Conservation (phyloP, 371 early-diverging fungal species). For the Mucor racemosus region DNA sequence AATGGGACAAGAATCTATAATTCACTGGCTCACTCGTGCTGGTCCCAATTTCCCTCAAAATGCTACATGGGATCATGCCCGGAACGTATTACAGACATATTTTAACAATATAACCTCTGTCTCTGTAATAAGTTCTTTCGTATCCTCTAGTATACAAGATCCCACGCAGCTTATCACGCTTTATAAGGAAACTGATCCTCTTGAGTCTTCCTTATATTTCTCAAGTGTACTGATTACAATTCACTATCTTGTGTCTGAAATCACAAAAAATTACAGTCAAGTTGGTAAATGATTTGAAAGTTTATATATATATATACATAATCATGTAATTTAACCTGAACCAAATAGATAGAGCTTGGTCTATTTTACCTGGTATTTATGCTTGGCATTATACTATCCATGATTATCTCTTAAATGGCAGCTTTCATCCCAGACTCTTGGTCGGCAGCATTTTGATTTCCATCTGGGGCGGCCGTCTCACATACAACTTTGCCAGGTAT, state of each 20-base stretch:
- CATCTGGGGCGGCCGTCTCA: slow-evolving; percentile 82
- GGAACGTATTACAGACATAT: not conserved
- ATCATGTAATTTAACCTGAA: not conserved
- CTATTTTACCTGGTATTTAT: slow-evolving; percentile 70
- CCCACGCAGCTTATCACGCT: not conserved
- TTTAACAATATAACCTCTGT: slow-evolving; percentile 8
- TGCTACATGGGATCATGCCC: slow-evolving; percentile 26
- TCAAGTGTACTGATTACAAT: slow-evolving; percentile 18
- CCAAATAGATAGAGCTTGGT: slow-evolving; percentile 67
- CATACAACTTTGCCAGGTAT: slow-evolving; percentile 76
- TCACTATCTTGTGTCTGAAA: slow-evolving; percentile 39
- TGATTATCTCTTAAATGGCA: slow-evolving; percentile 37
- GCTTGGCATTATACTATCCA: slow-evolving; percentile 60
- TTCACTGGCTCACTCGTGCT: not conserved
- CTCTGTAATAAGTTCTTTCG: slow-evolving; percentile 9
- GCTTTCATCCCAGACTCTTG: slow-evolving; percentile 52
- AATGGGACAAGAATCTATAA: slow-evolving; percentile 3
- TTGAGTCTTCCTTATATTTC: slow-evolving; percentile 24
- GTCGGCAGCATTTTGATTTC: slow-evolving; percentile 56
- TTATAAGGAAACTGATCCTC: slow-evolving; percentile 33
- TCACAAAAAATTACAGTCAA: slow-evolving; percentile 54
- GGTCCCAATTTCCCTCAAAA: slow-evolving; percentile 9
- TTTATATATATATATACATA: not conserved
- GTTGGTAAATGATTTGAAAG: slow-evolving; percentile 38
- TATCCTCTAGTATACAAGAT: not conserved